Evolutionary conservation across 2,329 filamentous ascomycete species (phyloP).

Genomic region (Fusarium piperis): DNA sequence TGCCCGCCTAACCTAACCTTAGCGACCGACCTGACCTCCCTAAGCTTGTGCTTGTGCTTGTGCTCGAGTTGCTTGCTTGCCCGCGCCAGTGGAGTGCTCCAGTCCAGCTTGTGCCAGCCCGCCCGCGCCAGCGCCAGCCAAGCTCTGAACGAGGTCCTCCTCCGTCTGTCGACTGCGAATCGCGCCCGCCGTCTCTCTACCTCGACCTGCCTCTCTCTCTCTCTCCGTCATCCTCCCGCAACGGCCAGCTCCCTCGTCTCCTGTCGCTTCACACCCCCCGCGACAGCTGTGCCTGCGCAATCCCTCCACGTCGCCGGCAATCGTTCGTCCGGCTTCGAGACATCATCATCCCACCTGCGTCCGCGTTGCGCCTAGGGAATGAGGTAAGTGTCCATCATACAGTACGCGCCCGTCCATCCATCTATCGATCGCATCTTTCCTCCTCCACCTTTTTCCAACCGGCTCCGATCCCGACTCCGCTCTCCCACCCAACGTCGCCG

Average conservation of each 20-base stretch:
- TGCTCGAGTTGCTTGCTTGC: not conserved
- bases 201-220: not conserved
- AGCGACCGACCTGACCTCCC: slow-evolving; percentile 21
- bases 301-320: slow-evolving; percentile 21
- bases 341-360: slow-evolving; percentile 17
- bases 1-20: slow-evolving; percentile 36
- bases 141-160: slow-evolving; percentile 16
- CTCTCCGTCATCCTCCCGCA: slow-evolving; percentile 1
- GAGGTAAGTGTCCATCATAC: slow-evolving; percentile 24
- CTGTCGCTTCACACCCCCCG: not conserved
- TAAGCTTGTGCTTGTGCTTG: not conserved
- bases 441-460: slow-evolving; percentile 20
- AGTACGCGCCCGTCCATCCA: slow-evolving; percentile 2
- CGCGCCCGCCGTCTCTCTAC: slow-evolving; percentile 6
- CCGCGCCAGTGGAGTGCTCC: not conserved
- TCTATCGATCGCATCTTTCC: slow-evolving; percentile 8
- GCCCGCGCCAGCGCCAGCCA: not conserved
- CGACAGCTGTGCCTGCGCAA: slow-evolving; percentile 13
- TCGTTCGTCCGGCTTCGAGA: slow-evolving; percentile 18
- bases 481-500: slow-evolving; percentile 24
- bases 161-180: slow-evolving; percentile 3
- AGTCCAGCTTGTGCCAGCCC: not conserved
- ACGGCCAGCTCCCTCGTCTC: not conserved
- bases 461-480: slow-evolving; percentile 34
- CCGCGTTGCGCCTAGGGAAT: slow-evolving; percentile 28